Percentiles rank a stretch among this genome's conserved stretches.
Conservation (phyloP, 352 stramenopile genomes). For the Phytophthora vignae region DNA sequence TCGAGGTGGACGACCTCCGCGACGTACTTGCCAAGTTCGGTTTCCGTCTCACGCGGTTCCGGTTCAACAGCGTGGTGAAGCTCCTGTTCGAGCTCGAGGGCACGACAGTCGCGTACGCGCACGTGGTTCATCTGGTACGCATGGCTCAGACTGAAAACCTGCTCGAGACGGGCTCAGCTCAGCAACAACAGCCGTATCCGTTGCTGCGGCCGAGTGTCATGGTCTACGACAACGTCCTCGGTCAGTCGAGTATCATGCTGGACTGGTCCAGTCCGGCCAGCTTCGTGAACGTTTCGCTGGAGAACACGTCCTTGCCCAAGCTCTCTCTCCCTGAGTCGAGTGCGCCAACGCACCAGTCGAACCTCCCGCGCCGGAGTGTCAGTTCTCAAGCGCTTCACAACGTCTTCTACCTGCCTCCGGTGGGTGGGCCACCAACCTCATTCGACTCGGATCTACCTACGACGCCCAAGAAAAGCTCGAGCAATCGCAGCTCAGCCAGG, state of each 20-base stretch:
- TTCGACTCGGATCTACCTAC: neutral
- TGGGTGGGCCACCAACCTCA: neutral
- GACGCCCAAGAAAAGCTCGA: neutral
- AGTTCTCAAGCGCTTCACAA: constrained; percentile 16
- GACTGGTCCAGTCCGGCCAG: neutral
- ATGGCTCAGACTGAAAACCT: constrained; percentile 38
- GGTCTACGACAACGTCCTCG: neutral
- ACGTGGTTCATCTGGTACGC: constrained; percentile 51
- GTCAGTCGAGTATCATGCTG: neutral
- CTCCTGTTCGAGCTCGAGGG: constrained; percentile 55
- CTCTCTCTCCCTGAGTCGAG: neutral
- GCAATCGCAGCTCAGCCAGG: neutral
- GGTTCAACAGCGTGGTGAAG: constrained; percentile 71
- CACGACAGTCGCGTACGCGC: constrained; percentile 46
- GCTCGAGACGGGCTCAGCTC: constrained; percentile 1
- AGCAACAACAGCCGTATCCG: constrained; percentile 22
- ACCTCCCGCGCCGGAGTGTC: neutral
- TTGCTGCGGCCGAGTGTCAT: constrained; percentile 29
- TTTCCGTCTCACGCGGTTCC: constrained; percentile 62
- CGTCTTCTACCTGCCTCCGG: neutral
- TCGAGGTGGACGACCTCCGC: constrained; percentile 56
- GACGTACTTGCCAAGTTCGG: constrained; percentile 50
- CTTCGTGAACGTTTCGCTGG: neutral
- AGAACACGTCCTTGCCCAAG: neutral
- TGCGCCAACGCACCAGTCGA: neutral